A percentile compares a stretch with the other conserved stretches of the same genome.
Conservation (phyloP, 1,284 basidiomycete genomes). For the Moniliophthora roreri region DNA sequence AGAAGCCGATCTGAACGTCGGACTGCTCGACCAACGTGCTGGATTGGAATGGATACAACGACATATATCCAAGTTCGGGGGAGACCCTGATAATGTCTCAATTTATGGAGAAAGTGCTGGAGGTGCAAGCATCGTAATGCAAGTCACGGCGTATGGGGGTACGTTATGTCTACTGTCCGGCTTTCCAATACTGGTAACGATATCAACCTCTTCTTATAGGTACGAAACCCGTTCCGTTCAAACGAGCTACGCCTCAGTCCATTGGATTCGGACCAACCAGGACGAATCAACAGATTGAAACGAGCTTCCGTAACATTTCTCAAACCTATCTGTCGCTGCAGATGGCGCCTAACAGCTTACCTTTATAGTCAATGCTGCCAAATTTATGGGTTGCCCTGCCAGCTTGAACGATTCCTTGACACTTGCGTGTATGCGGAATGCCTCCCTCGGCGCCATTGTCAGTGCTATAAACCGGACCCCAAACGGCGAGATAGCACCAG, state of each 20-base stretch:
- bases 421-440: conserved; percentile 38
- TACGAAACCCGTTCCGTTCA: conserved; percentile 35
- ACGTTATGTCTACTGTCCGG: not conserved
- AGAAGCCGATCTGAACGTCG: conserved; percentile 39
- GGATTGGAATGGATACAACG: conserved; percentile 47
- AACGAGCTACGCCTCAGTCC: conserved; percentile 39
- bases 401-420: conserved; percentile 21
- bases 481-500: conserved; percentile 33
- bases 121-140: conserved; percentile 43
- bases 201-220: conserved; percentile 22
- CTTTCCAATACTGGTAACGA: not conserved
- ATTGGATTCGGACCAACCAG: conserved; percentile 42
- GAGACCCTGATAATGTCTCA: conserved; percentile 38
- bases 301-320: conserved; percentile 30
- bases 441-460: conserved; percentile 41
- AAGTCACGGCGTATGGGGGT: conserved; percentile 42
- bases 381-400: conserved; percentile 32
- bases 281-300: conserved; percentile 29
- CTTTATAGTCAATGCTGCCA: conserved; percentile 29
- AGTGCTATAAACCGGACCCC: conserved; percentile 36
- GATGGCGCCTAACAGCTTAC: not conserved
- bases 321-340: not conserved
- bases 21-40: conserved; percentile 46
- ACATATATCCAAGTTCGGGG: conserved; percentile 43
- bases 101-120: conserved; percentile 48